phyloP scores from a whole-genome alignment of 2,329 filamentous ascomycete species.

The Pseudogymnoascus pannorum region DNA sequence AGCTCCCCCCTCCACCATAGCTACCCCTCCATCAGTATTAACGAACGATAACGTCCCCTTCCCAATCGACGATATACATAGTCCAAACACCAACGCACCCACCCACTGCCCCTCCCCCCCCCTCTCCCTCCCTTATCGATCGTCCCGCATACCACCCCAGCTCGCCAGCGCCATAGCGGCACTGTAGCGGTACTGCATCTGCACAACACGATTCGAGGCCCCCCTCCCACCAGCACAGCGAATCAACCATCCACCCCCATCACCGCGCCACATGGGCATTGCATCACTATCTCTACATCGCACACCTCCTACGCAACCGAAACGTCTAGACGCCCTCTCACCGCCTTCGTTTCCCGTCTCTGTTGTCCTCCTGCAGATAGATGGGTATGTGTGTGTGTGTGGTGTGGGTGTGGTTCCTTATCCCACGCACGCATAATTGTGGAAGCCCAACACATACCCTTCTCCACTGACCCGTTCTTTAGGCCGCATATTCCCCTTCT shows the following conservation, averaged over 20 bases:
- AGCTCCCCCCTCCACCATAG: neutral
- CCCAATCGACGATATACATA: neutral
- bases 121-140: slow-evolving; percentile 7
- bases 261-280: neutral
- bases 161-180: neutral
- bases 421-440: neutral
- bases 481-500: neutral
- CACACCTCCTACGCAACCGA: neutral
- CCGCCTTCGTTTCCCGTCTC: neutral
- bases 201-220: slow-evolving; percentile 3
- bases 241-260: neutral
- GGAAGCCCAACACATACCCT: neutral
- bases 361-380: no score
- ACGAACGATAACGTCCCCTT: neutral
- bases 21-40: neutral
- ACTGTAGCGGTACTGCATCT: neutral
- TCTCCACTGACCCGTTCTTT: neutral
- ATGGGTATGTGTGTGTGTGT: no score
- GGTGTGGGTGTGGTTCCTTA: neutral
- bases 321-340: neutral
- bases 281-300: neutral
- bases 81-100: neutral
- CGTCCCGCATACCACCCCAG: slow-evolving; percentile 3
- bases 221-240: neutral
- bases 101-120: neutral